Evolutionary conservation across 2,329 filamentous ascomycete genomes (phyloP).

Genomic region (Gaeumannomyces tritici): DNA sequence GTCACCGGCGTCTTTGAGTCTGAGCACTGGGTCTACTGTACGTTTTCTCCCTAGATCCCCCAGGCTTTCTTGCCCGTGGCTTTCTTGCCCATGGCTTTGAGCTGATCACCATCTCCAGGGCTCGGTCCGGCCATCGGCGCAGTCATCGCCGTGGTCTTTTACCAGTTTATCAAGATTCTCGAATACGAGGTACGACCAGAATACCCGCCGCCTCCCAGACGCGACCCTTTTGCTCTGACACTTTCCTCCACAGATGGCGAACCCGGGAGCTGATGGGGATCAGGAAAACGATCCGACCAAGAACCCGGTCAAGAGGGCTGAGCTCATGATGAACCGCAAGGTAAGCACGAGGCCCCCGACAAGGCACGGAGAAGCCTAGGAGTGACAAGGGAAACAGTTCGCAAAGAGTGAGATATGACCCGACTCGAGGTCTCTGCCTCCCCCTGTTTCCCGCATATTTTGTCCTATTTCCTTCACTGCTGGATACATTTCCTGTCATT

Average conservation of each 20-base stretch:
- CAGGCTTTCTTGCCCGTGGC: slow-evolving; percentile 13
- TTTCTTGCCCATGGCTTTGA: slow-evolving; percentile 11
- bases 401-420: slow-evolving; percentile 3
- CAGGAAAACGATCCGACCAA: slow-evolving; percentile 30
- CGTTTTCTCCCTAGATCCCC: background rate
- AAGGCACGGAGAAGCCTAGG: background rate
- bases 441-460: too few species aligned
- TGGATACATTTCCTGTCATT: too few species aligned
- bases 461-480: too few species aligned
- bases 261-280: slow-evolving; percentile 35
- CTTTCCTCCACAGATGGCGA: slow-evolving; percentile 25
- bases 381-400: background rate
- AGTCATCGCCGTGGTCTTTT: slow-evolving; percentile 37
- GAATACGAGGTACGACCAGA: slow-evolving; percentile 31
- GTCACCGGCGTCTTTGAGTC: slow-evolving; percentile 26
- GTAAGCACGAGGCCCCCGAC: background rate
- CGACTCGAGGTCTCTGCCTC: background rate
- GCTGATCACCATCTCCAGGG: slow-evolving; percentile 19
- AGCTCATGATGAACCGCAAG: slow-evolving; percentile 5
- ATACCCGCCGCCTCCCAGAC: background rate
- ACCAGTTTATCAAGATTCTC: slow-evolving; percentile 38
- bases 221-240: background rate
- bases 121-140: slow-evolving; percentile 41
- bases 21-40: slow-evolving; percentile 41
- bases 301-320: slow-evolving; percentile 29